Evolutionary conservation across 2,329 filamentous ascomycete genomes (phyloP).

Genomic region (Xylariaceae sp.): DNA sequence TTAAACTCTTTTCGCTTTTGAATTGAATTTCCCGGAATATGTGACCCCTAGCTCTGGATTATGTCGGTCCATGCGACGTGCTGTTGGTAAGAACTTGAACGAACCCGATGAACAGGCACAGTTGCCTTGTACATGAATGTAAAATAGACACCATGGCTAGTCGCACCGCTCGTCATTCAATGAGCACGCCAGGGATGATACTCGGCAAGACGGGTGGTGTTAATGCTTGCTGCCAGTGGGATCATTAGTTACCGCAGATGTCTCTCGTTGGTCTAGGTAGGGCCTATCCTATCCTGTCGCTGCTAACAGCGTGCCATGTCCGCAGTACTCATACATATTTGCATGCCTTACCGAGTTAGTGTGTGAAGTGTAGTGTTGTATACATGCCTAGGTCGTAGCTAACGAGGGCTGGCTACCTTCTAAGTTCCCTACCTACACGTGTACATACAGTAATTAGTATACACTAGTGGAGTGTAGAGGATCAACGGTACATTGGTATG

Average conservation of each 20-base stretch:
- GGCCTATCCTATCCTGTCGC: neutral
- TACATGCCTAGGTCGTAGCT: neutral
- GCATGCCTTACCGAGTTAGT: neutral
- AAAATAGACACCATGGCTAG: neutral
- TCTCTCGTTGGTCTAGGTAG: neutral
- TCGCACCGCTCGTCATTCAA: neutral
- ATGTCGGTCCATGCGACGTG: constrained; percentile 27
- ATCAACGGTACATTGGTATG: neutral
- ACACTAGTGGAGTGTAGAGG: neutral
- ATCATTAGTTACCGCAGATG: neutral
- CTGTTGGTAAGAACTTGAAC: constrained; percentile 19
- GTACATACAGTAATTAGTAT: neutral
- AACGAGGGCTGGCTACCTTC: neutral
- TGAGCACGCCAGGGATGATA: neutral
- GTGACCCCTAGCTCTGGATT: constrained; percentile 19
- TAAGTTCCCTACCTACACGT: neutral
- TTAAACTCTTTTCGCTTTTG: too few relatives aligned
- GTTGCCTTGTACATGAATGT: neutral
- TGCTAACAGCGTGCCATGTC: neutral
- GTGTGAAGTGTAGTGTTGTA: neutral
- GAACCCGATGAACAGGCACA: constrained; percentile 18
- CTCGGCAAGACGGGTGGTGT: neutral
- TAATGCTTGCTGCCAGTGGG: neutral
- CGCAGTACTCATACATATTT: neutral
- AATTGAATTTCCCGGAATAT: neutral